Percentiles rank a stretch among this genome's conserved stretches.
These are phyloP conservation scores for Colletotrichum australisinense DNA, from an alignment of 2,329 filamentous ascomycete species.

Conservation along the genomic window DNA sequence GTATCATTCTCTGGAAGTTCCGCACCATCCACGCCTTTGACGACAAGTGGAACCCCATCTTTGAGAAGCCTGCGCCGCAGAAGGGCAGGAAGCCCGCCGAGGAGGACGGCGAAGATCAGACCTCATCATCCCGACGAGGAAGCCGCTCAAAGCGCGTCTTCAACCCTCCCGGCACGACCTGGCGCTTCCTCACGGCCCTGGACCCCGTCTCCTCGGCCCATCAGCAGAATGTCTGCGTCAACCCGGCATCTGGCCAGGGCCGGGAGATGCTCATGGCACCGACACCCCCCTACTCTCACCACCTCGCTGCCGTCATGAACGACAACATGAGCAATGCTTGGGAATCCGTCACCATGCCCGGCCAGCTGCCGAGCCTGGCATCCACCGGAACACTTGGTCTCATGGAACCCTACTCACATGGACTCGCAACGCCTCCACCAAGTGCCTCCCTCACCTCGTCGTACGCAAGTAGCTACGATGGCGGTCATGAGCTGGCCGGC, in stretches of 20 bases:
- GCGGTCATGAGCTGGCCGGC: conserved; percentile 32
- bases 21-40: conserved; percentile 59
- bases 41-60: conserved; percentile 56
- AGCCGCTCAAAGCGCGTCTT: conserved; percentile 46
- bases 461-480: conserved; percentile 59
- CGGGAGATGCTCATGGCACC: conserved; percentile 65
- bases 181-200: conserved; percentile 71
- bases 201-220: conserved; percentile 70
- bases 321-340: conserved; percentile 66
- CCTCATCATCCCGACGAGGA: conserved; percentile 15
- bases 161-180: conserved; percentile 65
- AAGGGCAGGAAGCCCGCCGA: conserved; percentile 35
- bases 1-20: conserved; percentile 74
- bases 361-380: conserved; percentile 47
- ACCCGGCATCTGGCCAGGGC: conserved; percentile 33
- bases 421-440: conserved; percentile 68
- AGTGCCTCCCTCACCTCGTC: conserved; percentile 62
- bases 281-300: conserved; percentile 56
- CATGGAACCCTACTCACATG: conserved; percentile 63
- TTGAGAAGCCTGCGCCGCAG: conserved; percentile 45
- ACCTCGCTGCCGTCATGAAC: conserved; percentile 66
- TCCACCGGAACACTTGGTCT: conserved; percentile 51
- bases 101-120: conserved; percentile 44
- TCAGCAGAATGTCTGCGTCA: conserved; percentile 56
- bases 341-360: conserved; percentile 50